Evolutionary conservation across 106 monocot genomes (phyloP).

Genomic region (Dendrobium chrysotoxum): DNA sequence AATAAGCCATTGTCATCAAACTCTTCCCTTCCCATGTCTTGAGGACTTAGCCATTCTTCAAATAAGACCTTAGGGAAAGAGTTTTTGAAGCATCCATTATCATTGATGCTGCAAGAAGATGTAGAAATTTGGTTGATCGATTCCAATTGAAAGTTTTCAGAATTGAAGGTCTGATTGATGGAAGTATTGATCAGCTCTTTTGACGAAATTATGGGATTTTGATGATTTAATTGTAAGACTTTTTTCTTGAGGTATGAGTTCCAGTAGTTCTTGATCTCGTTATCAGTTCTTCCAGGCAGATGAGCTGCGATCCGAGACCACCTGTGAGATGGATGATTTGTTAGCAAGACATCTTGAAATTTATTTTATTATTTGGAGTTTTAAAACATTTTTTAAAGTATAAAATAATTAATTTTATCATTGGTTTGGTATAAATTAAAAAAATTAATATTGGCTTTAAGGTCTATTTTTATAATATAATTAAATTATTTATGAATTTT

Average conservation of each 20-base stretch:
- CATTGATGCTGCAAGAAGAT: not conserved
- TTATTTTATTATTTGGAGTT: no score
- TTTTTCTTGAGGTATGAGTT: slow-evolving; percentile 9
- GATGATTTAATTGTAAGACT: not conserved
- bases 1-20: not conserved
- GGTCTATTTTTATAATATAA: no score
- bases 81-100: not conserved
- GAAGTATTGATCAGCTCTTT: not conserved
- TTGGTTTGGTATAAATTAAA: no score
- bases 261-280: slow-evolving; percentile 10
- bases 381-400: no score
- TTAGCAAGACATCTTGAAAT: not conserved
- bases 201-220: not conserved
- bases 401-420: no score
- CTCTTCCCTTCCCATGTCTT: not conserved
- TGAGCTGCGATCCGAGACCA: slow-evolving; percentile 3
- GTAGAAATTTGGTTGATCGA: not conserved
- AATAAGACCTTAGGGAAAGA: not conserved
- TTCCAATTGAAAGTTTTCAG: not conserved
- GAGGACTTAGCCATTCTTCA: not conserved
- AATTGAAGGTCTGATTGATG: not conserved
- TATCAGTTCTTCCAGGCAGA: slow-evolving; percentile 1
- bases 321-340: not conserved
- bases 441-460: no score
- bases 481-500: no score